Base-by-base conservation (phyloP, 164 flowering plant genomes). In the Magnolia changhungtana region DNA sequence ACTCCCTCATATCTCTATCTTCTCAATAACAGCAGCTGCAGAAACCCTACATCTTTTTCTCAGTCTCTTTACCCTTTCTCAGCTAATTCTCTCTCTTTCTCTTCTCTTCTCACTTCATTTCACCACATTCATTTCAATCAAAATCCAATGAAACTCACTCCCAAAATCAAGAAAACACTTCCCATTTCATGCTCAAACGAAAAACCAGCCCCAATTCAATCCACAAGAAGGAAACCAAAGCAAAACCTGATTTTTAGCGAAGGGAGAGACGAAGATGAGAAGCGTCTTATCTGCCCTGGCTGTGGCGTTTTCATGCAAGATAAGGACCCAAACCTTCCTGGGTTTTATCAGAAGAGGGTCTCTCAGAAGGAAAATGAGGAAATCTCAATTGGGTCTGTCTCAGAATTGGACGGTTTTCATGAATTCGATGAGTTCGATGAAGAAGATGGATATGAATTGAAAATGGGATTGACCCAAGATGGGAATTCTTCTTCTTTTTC, bases 271-370 rank as follows among this genome's bases (percentile, higher is more conserved):
- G 91, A 84, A 76, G 98, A 96, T 80, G 95, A 91, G 80, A 78
- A 77, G 78, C 96, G 90, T 71, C 81, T 80, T 72, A 78, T 94
- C n/a, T 96, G 98, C 76, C 97, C 98, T 37, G 99, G 99, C 69
- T 92, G 99, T 88, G 98, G 99, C 16, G 87, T 96, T 74, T 90
- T 89, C 84, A 92, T 94, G 98, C 99, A 96, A 76, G 92, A 92
- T 73, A 70, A 76, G n/a, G 89, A 94, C 83, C 96, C 97, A 1
- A 87, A 88, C 76, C 80, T 85, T 71, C 99, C 97, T 75, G 99
- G 99, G 64, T 96, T 81, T 85, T 96, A 82, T 78, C 80, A 89
- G 74, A 78, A 87, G 83, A 85, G 86, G 76, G 81, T 78, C 72
- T 75, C 78, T 1, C 4, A 24, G 29, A 58, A 68, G 16, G 69